Evolutionary conservation across 1,284 basidiomycete species (phyloP), one percentile per base, ranked within the genome.

Genomic region (Apiotrichum brassicae): DNA sequence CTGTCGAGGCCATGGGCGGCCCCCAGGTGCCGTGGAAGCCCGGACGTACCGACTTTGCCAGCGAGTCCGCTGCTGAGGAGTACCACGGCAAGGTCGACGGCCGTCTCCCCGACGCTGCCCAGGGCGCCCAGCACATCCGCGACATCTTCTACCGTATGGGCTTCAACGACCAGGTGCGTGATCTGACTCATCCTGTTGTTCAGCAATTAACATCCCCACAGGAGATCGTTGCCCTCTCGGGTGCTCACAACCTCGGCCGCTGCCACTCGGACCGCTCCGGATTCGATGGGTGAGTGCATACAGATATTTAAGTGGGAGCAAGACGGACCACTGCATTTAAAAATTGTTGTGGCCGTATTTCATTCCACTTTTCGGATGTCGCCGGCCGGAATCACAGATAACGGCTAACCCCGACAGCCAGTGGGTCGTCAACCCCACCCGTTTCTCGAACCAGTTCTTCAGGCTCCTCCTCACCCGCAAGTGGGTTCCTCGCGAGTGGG

Each of bases 201-300:
- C n/a, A n/a, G n/a, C n/a, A n/a, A n/a, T n/a, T n/a, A n/a, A n/a
- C n/a, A n/a, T n/a, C n/a, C n/a, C n/a, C n/a, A n/a, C n/a, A n/a
- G n/a, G 79, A 81, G 65, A 79, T 80, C 24, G 78, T 80, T 12
- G 78, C 78, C 1, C 72, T 81, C 5, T 75, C 72, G 14, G 79
- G 79, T 5, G 79, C 79, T 6, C 78, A 80, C 64, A 73, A 73
- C 48, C 65, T 81, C 19, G 79, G 71, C 44, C 64, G 76, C 46
- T 76, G 76, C 57, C 76, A 77, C 60, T 43, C 70, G 9, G 76
- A 77, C 58, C 66, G 77, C 48, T 70, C 65, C 38, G 76, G 77
- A 14, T 77, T 75, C 44, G 72, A 76, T 32, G 75, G 75, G 64
- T 71, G 50, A 53, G 67, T 61, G 42, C 8, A 2, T 14, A 45